phyloP scores from a whole-genome alignment of 805 yeast genomes.

The Sugiyamaella smithiae region DNA sequence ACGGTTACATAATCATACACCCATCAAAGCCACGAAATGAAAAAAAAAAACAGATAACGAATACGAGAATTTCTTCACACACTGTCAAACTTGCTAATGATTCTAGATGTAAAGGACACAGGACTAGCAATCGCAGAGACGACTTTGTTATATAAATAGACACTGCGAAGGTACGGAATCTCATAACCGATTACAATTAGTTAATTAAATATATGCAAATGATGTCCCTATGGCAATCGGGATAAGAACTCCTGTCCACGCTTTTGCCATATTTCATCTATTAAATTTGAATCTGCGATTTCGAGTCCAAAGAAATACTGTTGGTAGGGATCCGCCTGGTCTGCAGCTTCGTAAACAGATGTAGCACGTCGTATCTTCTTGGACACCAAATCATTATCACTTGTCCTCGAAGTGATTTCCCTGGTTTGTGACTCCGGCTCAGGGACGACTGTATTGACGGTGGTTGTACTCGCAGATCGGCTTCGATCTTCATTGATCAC shows the following conservation, averaged over 20 bases:
- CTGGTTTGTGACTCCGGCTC: background rate
- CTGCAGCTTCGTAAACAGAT: constrained; percentile 12
- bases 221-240: background rate
- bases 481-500: constrained; percentile 17
- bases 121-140: no score
- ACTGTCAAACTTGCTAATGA: no score
- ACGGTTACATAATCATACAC: no score
- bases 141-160: no score
- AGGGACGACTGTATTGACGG: background rate
- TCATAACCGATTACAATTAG: no score
- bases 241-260: constrained; percentile 20
- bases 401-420: background rate
- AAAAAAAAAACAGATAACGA: no score
- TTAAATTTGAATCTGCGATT: background rate
- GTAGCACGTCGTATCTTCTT: background rate
- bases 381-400: background rate
- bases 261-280: constrained; percentile 19
- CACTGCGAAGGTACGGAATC: no score
- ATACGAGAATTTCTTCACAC: no score
- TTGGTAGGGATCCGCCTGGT: constrained; percentile 10
- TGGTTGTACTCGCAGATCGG: constrained; percentile 9
- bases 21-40: no score
- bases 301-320: constrained; percentile 9
- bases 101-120: no score
- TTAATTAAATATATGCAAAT: no score